These are phyloP conservation scores for Phaeosphaeria sp. DNA, from an alignment of 2,329 filamentous ascomycete species.

Conservation along the genomic window DNA sequence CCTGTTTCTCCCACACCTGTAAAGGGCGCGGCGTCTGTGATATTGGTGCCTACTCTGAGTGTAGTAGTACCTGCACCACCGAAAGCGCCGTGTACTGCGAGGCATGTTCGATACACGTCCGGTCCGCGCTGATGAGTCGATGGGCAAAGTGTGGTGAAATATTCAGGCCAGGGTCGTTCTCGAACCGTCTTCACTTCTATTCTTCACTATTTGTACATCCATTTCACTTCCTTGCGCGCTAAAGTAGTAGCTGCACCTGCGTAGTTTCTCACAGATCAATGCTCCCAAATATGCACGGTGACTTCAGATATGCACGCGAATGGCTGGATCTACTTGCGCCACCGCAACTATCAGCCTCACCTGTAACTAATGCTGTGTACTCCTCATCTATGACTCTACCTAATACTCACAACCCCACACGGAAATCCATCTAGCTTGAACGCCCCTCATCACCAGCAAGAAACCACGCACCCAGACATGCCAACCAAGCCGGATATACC, in stretches of 20 bases:
- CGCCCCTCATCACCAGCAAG: no score
- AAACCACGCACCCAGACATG: background rate
- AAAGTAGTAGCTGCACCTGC: background rate
- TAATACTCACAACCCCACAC: no score
- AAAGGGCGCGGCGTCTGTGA: background rate
- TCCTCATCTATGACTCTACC: no score
- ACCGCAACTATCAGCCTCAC: no score
- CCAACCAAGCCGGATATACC: background rate
- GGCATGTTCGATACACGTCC: background rate
- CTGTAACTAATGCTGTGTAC: no score
- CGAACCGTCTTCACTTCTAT: background rate
- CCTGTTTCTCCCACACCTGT: background rate
- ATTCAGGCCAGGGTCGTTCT: background rate
- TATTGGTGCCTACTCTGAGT: background rate
- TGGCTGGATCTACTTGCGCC: no score
- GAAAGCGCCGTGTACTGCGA: background rate
- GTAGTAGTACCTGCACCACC: background rate
- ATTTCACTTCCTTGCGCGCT: background rate
- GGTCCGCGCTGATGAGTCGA: background rate
- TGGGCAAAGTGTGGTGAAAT: background rate
- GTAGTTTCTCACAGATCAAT: no score
- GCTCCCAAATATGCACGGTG: no score
- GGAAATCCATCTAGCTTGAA: no score
- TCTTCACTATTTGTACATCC: background rate
- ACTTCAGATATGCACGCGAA: no score